Base-by-base conservation (phyloP, 257 asterid species). In the Solanum virginianum region DNA sequence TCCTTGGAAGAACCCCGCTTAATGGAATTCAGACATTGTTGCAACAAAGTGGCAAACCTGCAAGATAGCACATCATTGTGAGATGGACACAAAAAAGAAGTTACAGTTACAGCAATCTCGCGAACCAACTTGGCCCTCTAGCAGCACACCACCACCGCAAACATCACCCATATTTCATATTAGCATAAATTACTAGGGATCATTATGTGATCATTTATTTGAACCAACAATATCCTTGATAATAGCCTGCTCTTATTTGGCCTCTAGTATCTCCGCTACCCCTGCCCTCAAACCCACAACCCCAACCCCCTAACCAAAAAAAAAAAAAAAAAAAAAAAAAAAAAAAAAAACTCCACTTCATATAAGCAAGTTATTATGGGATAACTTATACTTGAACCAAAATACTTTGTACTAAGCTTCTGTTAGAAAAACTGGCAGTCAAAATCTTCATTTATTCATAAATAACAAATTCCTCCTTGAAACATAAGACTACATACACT, bases 1-100 rank as follows among this genome's bases (percentile, higher is more conserved):
- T 97, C 99, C 89, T 87, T 95, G 6, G 94, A 91, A 74, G 98
- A 90, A 70, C 99, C 99, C 86, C 92, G 91, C 88, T 94, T 97
- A 79, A 97, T 85, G 68, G 97, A 97, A 86, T 88, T 91, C 88
- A 97, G 85, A 87, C 97, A 97, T 84, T 88, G 98, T 86, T 93
- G 95, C 84, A 97, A 85, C 80, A 95, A 83, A 10, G 99, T 95
- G 68, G 96, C 98, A 90, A 90, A 97, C 89, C 99, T 97, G 87
- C 51, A 86, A 11, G 69, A 80, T 53, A 53, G 77, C 87, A 74
- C 63, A 88, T 22, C 20, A 66, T 5, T 2, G 1, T 45, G 41
- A 71, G 43, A 24, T n/a, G 80, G 18, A 15, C 81, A 74, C 39
- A n/a, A 24, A 1, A 32, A n/a, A 45, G 80, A 71, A 20, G 56